Percentiles rank a stretch among this genome's conserved stretches.
These are phyloP conservation scores for Peniophora sp. DNA, from an alignment of 1,284 basidiomycete genomes.

Conservation along the genomic window DNA sequence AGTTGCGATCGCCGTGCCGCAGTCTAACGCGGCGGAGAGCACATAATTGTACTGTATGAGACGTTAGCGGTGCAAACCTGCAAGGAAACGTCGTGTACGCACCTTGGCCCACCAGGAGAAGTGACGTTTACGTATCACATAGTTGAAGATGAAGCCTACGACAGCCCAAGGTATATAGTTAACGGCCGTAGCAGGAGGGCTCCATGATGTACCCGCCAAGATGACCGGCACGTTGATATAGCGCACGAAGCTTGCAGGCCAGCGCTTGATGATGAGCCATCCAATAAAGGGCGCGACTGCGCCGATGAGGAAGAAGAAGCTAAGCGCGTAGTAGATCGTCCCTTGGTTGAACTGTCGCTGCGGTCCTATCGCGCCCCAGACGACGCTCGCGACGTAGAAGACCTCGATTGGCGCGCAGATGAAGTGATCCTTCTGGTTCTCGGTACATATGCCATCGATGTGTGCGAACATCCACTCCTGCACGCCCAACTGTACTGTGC, in stretches of 20 bases:
- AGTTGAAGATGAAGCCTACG: conserved; percentile 34
- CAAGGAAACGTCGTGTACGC: conserved; percentile 5
- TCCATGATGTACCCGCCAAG: conserved; percentile 23
- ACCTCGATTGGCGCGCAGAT: conserved; percentile 35
- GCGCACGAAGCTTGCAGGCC: conserved; percentile 31
- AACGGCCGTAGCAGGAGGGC: conserved; percentile 35
- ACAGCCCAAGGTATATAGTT: conserved; percentile 34
- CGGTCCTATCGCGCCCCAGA: conserved; percentile 19
- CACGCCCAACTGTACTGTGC: conserved; percentile 55
- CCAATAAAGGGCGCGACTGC: conserved; percentile 30
- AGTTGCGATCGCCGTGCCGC: conserved; percentile 35
- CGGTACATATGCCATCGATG: conserved; percentile 41
- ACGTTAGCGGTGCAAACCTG: neutral
- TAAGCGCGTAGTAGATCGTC: conserved; percentile 16
- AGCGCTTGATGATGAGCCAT: conserved; percentile 27
- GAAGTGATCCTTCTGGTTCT: conserved; percentile 38
- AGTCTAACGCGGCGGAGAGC: conserved; percentile 43
- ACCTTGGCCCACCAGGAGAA: conserved; percentile 35
- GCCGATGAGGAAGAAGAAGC: conserved; percentile 44
- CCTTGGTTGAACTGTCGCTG: conserved; percentile 10
- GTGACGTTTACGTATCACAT: conserved; percentile 26
- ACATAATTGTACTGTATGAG: conserved; percentile 25
- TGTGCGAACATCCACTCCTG: conserved; percentile 65
- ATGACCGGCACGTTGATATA: conserved; percentile 20
- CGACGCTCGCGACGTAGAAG: conserved; percentile 7